These are phyloP conservation scores for Paecilomyces variotii DNA, from an alignment of 2,329 filamentous ascomycete species.

Conservation along the genomic window DNA sequence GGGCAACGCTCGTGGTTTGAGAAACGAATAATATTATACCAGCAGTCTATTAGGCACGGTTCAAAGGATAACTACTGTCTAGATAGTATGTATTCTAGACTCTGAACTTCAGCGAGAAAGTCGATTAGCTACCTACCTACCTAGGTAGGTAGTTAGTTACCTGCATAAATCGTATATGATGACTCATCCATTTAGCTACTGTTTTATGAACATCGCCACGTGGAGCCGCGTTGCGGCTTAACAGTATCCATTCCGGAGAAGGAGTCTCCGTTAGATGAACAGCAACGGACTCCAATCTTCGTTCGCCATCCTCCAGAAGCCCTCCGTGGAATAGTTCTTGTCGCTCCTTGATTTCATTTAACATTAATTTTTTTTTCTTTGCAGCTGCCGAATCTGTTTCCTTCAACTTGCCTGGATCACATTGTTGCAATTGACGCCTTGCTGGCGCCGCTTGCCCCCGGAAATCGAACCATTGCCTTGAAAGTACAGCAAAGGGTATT, in stretches of 20 bases:
- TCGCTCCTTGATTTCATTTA: not conserved
- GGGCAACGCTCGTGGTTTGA: too few relatives aligned
- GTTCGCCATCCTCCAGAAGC: not conserved
- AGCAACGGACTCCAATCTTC: not conserved
- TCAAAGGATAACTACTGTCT: too few relatives aligned
- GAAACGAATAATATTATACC: too few relatives aligned
- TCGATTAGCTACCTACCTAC: too few relatives aligned
- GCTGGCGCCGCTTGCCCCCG: not conserved
- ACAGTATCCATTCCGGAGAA: not conserved
- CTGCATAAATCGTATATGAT: not conserved
- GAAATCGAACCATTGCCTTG: not conserved
- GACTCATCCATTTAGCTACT: not conserved
- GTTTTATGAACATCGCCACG: not conserved
- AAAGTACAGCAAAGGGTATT: not conserved
- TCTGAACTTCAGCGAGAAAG: not conserved
- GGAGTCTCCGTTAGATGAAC: not conserved
- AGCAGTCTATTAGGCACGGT: too few relatives aligned
- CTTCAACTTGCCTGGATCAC: not conserved
- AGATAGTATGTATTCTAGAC: not conserved
- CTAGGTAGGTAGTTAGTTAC: not conserved
- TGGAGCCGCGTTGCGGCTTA: not conserved
- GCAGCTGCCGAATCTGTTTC: not conserved
- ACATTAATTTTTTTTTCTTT: not conserved
- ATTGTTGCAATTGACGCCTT: too few relatives aligned
- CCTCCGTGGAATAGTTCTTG: not conserved